Evolutionary conservation across 2,329 filamentous ascomycete species (phyloP).

Genomic region (Diaporthe citrichinensis): DNA sequence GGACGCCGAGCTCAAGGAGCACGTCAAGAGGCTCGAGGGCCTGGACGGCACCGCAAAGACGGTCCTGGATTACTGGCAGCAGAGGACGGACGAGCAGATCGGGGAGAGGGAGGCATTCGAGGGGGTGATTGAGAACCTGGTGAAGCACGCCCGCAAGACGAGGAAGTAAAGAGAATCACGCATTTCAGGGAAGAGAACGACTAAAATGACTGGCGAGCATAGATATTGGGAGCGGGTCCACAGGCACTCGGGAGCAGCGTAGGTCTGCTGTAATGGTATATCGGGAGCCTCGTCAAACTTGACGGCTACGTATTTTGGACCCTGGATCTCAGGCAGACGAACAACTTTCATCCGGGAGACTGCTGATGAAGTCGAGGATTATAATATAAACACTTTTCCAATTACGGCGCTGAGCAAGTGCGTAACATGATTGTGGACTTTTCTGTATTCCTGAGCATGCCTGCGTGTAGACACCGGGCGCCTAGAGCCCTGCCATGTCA

Average conservation of each 20-base stretch:
- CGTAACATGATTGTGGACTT: constrained; percentile 25
- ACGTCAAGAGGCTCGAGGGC: constrained; percentile 78
- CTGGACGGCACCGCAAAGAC: constrained; percentile 81
- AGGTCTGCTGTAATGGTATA: constrained; percentile 7
- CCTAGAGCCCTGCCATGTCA: constrained; percentile 24
- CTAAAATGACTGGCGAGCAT: not conserved
- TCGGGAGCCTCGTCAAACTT: not conserved
- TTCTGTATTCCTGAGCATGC: constrained; percentile 38
- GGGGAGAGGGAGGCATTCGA: constrained; percentile 95
- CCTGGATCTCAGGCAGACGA: not conserved
- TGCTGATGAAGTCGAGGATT: constrained; percentile 1
- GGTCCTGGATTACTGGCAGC: constrained; percentile 90
- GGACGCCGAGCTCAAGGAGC: constrained; percentile 79
- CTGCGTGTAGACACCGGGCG: constrained; percentile 9
- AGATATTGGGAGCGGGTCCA: not conserved
- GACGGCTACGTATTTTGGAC: not conserved
- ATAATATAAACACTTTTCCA: not conserved
- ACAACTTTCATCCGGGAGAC: not conserved
- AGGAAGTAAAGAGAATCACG: constrained; percentile 70
- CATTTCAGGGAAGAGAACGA: not conserved
- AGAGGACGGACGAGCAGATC: constrained; percentile 86
- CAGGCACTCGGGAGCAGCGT: not conserved
- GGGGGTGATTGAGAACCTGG: constrained; percentile 95
- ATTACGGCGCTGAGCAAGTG: not conserved
- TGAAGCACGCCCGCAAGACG: constrained; percentile 89